Base-by-base conservation (phyloP, 1,139 yeast species). In the Scheffersomyces insectosa region DNA sequence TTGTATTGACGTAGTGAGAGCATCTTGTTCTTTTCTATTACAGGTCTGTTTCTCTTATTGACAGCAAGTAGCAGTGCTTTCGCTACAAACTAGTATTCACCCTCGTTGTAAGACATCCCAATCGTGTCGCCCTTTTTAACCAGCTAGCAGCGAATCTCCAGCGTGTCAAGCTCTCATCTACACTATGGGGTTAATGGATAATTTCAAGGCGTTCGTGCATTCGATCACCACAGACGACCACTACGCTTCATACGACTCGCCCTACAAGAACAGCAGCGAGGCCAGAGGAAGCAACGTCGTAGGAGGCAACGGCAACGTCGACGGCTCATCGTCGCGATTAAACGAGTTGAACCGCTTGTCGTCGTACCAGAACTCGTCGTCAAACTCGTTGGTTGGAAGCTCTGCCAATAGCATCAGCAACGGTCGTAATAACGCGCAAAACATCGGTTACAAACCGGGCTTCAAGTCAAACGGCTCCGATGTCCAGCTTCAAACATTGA, bases 161-260 rank as follows among this genome's bases (percentile, higher is more conserved):
- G 6, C 6, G 25, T 20, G 3, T 20, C 25, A 20, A 20, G 25
- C 25, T 20, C 25, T 20, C 25, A 16, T 7, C 29, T 14, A 31
- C 33, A 48, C 32, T 16, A 75, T 74, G 79, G 79, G 79, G 3
- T 45, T 75, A 25, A 55, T 75, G 41, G 78, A 75, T 54, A 66
- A 68, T 42, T 50, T 75, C 33, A 74, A 74, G 55, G 71, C 81
- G 33, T 82, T 81, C 55, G 65, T 80, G 45, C 85, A 82, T 55
- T 79, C 85, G 31, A 73, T 82, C 43, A 80, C 85, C 34, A 81
- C 87, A 20, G 81, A 75, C 38, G 86, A 82, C 56, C 83, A 81
- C 56, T 82, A 82, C 58, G 87, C 87, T 39, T 72, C 82, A 34
- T 80, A 76, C 57, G 73, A 77, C 50, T 66, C 79, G 41, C 78